A percentile compares a stretch with the other conserved stretches of the same genome.
phyloP scores from a whole-genome alignment of 2,329 filamentous ascomycete genomes.

The Diaporthe helianthi region DNA sequence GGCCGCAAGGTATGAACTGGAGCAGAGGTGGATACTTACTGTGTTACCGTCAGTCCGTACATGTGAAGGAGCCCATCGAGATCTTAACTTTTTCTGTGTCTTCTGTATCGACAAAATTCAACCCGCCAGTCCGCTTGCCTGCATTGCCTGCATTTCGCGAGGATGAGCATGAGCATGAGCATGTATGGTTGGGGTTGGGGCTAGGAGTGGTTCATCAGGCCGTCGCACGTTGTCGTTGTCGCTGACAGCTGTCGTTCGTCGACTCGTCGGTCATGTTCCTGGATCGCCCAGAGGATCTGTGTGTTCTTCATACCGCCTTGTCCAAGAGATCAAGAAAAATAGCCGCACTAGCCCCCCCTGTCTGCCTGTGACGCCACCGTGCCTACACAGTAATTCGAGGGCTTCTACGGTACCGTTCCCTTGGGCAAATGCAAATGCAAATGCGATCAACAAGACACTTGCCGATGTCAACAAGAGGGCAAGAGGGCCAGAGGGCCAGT shows the following conservation, averaged over 20 bases:
- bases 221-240: neutral
- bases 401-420: constrained; percentile 5
- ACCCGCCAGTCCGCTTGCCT: too few relatives aligned
- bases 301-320: constrained; percentile 13
- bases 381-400: constrained; percentile 14
- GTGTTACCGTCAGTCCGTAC: neutral
- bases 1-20: too few relatives aligned
- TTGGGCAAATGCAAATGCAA: constrained; percentile 10
- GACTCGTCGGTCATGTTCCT: constrained; percentile 33
- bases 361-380: constrained; percentile 29
- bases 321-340: constrained; percentile 2
- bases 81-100: neutral
- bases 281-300: constrained; percentile 25
- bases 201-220: neutral
- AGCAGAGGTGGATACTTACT: neutral
- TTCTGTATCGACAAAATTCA: neutral
- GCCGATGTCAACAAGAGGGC: constrained; percentile 17
- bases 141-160: too few relatives aligned
- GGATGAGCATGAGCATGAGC: neutral
- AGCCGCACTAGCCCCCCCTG: neutral
- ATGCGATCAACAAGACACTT: constrained; percentile 17
- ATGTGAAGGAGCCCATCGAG: constrained; percentile 4
- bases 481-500: neutral
- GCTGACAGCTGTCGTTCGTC: constrained; percentile 8
- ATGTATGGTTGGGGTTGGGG: neutral